Evolutionary conservation across 495 filamentous ascomycete species (phyloP), one percentile per base, ranked within the genome.

Genomic region (Cladorrhinum samala): DNA sequence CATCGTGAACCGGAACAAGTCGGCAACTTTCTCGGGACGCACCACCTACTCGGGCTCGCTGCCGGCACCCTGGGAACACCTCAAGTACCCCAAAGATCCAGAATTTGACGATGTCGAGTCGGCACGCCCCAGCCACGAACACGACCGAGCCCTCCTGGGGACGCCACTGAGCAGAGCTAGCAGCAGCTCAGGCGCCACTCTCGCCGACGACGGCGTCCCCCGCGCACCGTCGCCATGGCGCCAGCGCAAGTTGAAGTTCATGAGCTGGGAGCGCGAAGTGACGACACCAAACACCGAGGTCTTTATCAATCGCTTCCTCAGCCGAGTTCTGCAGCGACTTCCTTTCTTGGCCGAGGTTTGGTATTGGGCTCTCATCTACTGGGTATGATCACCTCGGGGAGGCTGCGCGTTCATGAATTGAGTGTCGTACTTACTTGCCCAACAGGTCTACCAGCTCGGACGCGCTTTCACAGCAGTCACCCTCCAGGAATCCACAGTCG

Each of bases 261-360:
- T 65, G 44, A 30, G 25, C 20, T 61, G 62, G 65, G 48, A 61
- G 41, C 52, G 23, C 14, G 56, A 59, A 18, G 56, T 67, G 13
- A 63, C 53, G 18, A 57, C 58, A 23, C 65, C 65, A 9, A 61
- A 67, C 47, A 67, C 60, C 9, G 65, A 63, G 40, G 20, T 65
- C 14, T 54, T 61, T 46, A 54, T 46, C 20, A 57, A 67, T 44
- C 62, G 62, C 13, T 46, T 67, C 23, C 64, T 67, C 47, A 68
- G 66, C 52, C 69, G 82, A 2, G 52, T 89, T 19, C 72, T 92
- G 6, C 71, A 77, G 33, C 83, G 80, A 55, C 79, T 87, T 48
- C 88, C 88, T 9, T 92, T 92, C 58, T 64, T 91, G 23, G 80
- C 85, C 19, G 88, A 92, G 66, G 84, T 84, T 59, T 90, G 85